Evolutionary conservation across 805 yeast genomes (phyloP).

Genomic region (Saturnispora silvae): DNA sequence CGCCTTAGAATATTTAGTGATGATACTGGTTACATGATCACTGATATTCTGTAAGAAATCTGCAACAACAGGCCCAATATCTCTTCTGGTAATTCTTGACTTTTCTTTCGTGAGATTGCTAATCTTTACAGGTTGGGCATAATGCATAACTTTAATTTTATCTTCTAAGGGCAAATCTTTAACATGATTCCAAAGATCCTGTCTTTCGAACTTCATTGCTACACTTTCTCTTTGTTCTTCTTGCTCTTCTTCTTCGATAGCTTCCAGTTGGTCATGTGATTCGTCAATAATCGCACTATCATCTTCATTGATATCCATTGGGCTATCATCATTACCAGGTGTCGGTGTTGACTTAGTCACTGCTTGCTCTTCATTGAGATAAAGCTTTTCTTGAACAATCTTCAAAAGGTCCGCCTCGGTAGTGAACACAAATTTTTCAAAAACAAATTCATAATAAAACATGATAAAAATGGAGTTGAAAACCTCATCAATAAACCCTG

Average conservation of each 20-base stretch:
- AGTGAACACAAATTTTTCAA: conserved; percentile 5
- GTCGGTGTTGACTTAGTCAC: too few species aligned
- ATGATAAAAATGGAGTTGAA: conserved; percentile 50
- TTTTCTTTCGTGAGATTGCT: conserved; percentile 22
- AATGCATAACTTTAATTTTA: neutral
- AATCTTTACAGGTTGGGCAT: conserved; percentile 2
- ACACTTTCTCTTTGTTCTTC: neutral
- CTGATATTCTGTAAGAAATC: conserved; percentile 18
- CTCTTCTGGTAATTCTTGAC: conserved; percentile 37
- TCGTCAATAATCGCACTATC: neutral
- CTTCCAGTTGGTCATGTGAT: neutral
- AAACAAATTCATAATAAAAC: conserved; percentile 27
- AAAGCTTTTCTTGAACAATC: neutral
- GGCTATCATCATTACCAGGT: too few species aligned
- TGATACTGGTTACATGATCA: too few species aligned
- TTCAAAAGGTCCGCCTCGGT: neutral
- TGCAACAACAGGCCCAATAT: conserved; percentile 30
- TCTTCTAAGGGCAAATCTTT: conserved; percentile 4
- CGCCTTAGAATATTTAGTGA: too few species aligned
- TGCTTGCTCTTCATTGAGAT: neutral
- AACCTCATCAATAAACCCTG: conserved; percentile 65
- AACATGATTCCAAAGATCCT: too few species aligned
- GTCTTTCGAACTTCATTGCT: neutral
- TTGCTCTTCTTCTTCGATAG: neutral
- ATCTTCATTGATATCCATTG: too few species aligned